Evolutionary conservation across 768 basidiomycete genomes (phyloP).

Genomic region (Pulveroboletus sp.): DNA sequence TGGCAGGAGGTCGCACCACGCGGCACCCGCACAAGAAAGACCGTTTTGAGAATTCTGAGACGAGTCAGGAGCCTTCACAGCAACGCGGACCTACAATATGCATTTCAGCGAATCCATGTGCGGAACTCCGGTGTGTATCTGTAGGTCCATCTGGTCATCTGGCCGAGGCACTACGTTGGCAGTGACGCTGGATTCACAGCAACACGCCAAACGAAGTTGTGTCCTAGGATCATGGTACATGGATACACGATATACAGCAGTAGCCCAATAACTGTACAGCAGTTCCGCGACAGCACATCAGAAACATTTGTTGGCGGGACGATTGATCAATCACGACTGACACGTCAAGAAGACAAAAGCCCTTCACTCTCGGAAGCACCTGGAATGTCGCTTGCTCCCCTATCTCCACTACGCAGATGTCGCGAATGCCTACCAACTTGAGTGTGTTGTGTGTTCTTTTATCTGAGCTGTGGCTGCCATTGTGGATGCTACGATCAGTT

Average conservation of each 20-base stretch:
- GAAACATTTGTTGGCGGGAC: neutral
- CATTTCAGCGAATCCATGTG: slow-evolving; percentile 7
- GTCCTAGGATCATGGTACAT: slow-evolving; percentile 1
- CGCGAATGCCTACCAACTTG: neutral
- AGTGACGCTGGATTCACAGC: slow-evolving; percentile 13
- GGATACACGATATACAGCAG: neutral
- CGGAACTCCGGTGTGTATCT: neutral
- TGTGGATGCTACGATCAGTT: neutral
- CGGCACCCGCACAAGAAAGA: no score
- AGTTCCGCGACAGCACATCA: neutral
- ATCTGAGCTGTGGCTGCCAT: slow-evolving; percentile 5
- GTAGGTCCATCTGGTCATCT: neutral
- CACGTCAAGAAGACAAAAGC: neutral
- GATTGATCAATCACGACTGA: neutral
- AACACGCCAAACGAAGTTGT: neutral
- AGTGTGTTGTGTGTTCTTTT: slow-evolving; percentile 2
- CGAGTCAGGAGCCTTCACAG: slow-evolving; percentile 7
- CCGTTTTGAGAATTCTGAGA: no score
- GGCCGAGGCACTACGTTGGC: neutral
- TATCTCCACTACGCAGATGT: slow-evolving; percentile 2
- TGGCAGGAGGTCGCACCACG: no score
- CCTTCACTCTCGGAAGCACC: slow-evolving; percentile 8
- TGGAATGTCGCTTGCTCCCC: slow-evolving; percentile 2
- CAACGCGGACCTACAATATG: slow-evolving; percentile 19
- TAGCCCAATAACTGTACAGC: neutral